Base-by-base conservation (phyloP, 257 asterid species). In the Rauvolfia tetraphylla region DNA sequence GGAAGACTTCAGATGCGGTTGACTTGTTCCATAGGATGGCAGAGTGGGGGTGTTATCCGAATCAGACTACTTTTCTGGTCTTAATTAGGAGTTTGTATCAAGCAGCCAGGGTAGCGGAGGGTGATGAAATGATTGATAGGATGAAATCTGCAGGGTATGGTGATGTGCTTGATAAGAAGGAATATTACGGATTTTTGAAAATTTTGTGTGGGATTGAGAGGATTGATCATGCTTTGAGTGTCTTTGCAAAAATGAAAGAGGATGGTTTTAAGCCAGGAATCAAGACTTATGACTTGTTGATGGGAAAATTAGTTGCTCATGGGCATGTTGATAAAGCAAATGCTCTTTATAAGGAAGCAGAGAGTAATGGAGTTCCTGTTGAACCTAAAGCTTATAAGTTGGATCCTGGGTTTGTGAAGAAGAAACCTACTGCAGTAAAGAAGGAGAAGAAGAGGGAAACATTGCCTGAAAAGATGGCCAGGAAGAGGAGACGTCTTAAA, bases 71-170 rank as follows among this genome's bases (percentile, higher is more conserved):
- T 0, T 91, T 85, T 81, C 81, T 91, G 71, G 87, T 87, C 76
- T 83, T 95, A 44, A 88, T 85, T 70, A 91, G 87, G 92, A 93
- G 97, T 83, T 83, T 95, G 76, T 95, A 90, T 85, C 97, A 89
- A 85, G 96, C 99, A 27, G 99, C 95, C 3, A 79, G 98, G 65
- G 81, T 91, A 18, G 96, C 90, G 3, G 97, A 95, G 75, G 99
- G 98, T 0, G 99, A 93, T 54, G 97, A 95, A 83, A 90, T 95
- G 98, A 91, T 95, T 15, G 99, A 93, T 83, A 88, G 91, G 72
- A 93, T 92, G 98, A 95, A 89, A 80, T 95, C 99, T 42, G 91
- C 93, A 1, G 96, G 98, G 23, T 93, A 71, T 78, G 92, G 90
- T 54, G 86, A 80, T 78, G 89, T 84, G 12, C 80, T 95, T 41